Evolutionary conservation across 441 rosid genomes (phyloP).

Genomic region (Iberis amara): DNA sequence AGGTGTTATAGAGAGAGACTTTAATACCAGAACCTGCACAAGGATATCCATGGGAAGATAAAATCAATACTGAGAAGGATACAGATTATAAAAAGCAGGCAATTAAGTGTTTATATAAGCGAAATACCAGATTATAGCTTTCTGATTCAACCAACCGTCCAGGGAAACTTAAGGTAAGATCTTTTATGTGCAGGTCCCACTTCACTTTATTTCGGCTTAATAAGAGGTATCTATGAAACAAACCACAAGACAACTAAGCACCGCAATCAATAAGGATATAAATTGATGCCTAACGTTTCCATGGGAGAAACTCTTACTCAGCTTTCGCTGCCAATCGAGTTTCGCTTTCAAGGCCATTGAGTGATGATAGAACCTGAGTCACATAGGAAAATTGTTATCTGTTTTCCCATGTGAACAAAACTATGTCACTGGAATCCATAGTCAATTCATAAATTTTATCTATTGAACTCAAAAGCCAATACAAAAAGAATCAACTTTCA

Average conservation of each 20-base stretch:
- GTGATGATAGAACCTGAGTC: constrained; percentile 67
- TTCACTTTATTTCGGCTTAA: constrained; percentile 52
- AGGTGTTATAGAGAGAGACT: constrained; percentile 45
- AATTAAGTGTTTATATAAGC: constrained; percentile 15
- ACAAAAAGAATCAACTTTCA: constrained; percentile 9
- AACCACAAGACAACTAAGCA: constrained; percentile 15
- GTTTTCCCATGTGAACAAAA: constrained; percentile 17
- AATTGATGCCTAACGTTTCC: constrained; percentile 8
- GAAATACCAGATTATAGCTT: constrained; percentile 59
- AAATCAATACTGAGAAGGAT: constrained; percentile 9
- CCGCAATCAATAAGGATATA: constrained; percentile 13
- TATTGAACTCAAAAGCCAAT: constrained; percentile 1
- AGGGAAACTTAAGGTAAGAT: constrained; percentile 49
- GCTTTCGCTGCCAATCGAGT: constrained; percentile 69
- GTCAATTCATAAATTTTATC: not conserved
- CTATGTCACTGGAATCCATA: constrained; percentile 7
- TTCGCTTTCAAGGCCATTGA: constrained; percentile 58
- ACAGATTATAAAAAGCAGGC: not conserved
- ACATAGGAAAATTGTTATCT: constrained; percentile 17
- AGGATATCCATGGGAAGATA: constrained; percentile 20
- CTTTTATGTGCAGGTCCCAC: constrained; percentile 57
- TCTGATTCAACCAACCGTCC: constrained; percentile 44
- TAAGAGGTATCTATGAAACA: constrained; percentile 58
- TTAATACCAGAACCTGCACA: constrained; percentile 54
- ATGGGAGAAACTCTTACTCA: constrained; percentile 50